Conservation (phyloP, 1,284 basidiomycete species). For the Flammula alnicola region DNA sequence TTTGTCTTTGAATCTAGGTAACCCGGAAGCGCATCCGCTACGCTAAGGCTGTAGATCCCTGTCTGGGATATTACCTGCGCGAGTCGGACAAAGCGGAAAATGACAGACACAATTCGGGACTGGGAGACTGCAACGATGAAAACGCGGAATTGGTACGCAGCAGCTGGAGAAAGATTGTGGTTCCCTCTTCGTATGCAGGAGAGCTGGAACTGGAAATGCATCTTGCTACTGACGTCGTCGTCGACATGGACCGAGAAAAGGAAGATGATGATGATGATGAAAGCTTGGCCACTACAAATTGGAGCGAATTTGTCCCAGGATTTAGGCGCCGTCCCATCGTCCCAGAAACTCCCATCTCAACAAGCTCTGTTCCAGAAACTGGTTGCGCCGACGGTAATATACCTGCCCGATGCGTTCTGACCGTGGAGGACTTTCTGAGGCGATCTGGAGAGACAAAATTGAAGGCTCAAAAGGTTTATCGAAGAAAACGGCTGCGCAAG, state of each 20-base stretch:
- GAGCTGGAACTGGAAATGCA: slow-evolving; percentile 7
- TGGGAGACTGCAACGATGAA: background rate
- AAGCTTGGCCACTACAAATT: slow-evolving; percentile 3
- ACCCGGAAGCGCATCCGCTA: slow-evolving; percentile 19
- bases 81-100: background rate
- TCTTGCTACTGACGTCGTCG: background rate
- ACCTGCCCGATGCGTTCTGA: slow-evolving; percentile 4
- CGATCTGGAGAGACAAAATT: slow-evolving; percentile 20
- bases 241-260: background rate
- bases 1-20: background rate
- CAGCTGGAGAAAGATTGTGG: background rate
- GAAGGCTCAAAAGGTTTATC: slow-evolving; percentile 17
- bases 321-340: background rate
- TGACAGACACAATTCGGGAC: no score
- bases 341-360: slow-evolving; percentile 9
- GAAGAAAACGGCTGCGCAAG: slow-evolving; percentile 14
- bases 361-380: slow-evolving; percentile 1
- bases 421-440: slow-evolving; percentile 33
- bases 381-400: no score
- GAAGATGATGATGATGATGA: background rate
- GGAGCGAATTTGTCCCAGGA: slow-evolving; percentile 3
- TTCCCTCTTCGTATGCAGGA: slow-evolving; percentile 11
- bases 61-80: slow-evolving; percentile 34
- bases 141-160: background rate
- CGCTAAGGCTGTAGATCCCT: slow-evolving; percentile 34